Percentiles rank a stretch among this genome's conserved stretches.
phyloP scores from a whole-genome alignment of 768 basidiomycete species.

The Brasilioporus rufonigricans region DNA sequence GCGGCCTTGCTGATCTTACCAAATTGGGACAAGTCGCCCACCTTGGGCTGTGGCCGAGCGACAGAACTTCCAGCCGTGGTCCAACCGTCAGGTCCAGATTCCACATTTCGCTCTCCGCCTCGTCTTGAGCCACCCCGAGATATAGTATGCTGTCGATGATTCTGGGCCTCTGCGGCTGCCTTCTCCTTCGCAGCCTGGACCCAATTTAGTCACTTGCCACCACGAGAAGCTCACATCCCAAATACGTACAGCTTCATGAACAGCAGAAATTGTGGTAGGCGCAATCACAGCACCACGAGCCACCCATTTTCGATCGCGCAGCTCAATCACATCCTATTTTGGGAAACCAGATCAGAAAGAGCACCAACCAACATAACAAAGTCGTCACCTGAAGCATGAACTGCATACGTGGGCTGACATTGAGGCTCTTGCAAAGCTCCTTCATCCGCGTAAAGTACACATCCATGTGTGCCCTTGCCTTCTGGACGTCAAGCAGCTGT shows the following conservation, averaged over 20 bases:
- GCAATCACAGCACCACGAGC: conserved; percentile 68
- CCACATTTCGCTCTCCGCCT: conserved; percentile 68
- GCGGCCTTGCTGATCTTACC: conserved; percentile 79
- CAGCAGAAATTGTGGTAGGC: conserved; percentile 83
- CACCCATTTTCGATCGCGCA: conserved; percentile 82
- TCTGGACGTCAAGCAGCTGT: conserved; percentile 71
- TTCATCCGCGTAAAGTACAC: conserved; percentile 93
- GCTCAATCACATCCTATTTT: conserved; percentile 82
- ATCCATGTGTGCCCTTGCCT: conserved; percentile 83
- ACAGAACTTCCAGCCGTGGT: conserved; percentile 57
- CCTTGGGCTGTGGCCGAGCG: conserved; percentile 65
- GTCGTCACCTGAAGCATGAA: conserved; percentile 89
- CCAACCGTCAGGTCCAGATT: conserved; percentile 85
- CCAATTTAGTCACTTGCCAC: conserved; percentile 4
- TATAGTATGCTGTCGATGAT: conserved; percentile 66
- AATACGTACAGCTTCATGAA: conserved; percentile 76
- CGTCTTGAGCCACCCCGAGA: conserved; percentile 90
- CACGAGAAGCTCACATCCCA: neutral
- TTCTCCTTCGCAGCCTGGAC: conserved; percentile 80
- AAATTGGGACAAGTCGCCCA: conserved; percentile 83
- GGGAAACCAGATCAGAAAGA: neutral
- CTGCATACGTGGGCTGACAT: conserved; percentile 83
- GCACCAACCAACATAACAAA: neutral
- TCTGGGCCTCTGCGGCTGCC: conserved; percentile 59
- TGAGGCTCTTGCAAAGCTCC: conserved; percentile 68